Evolutionary conservation across 176 grass and related monocot species (phyloP).

Genomic region (Raddia guianensis): DNA sequence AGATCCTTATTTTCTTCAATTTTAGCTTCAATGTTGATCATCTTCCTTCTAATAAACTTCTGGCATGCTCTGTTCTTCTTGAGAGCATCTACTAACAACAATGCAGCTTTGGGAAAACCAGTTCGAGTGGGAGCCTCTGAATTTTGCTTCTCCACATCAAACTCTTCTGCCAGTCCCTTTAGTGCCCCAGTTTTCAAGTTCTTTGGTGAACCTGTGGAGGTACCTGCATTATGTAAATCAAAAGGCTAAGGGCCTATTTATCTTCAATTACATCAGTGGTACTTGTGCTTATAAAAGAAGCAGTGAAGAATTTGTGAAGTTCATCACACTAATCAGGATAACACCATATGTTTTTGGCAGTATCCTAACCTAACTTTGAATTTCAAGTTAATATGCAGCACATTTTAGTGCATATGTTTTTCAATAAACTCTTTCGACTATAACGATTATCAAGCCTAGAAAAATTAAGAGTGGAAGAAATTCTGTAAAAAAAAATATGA

Average conservation of each 20-base stretch:
- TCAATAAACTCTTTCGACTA: too few relatives aligned
- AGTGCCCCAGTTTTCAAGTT: conserved; percentile 28
- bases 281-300: background rate
- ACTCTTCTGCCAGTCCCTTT: background rate
- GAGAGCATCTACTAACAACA: conserved; percentile 69
- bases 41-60: conserved; percentile 89
- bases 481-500: too few relatives aligned
- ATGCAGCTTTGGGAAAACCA: conserved; percentile 73
- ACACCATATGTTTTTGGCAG: background rate
- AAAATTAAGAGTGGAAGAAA: too few relatives aligned
- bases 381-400: too few relatives aligned
- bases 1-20: conserved; percentile 93
- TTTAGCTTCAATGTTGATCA: conserved; percentile 79
- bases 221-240: conserved; percentile 33
- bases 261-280: background rate
- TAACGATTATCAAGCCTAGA: too few relatives aligned
- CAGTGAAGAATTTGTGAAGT: background rate
- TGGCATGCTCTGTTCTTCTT: conserved; percentile 92
- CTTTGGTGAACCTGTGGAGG: conserved; percentile 22
- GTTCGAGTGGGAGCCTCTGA: conserved; percentile 13
- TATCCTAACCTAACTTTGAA: too few relatives aligned
- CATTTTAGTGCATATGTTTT: too few relatives aligned
- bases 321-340: background rate
- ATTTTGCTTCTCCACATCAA: conserved; percentile 38
- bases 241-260: conserved; percentile 8